Percentiles rank a stretch among this genome's conserved stretches.
phyloP scores from a whole-genome alignment of 2,329 filamentous ascomycete species.

The Tolypocladium amazonense region DNA sequence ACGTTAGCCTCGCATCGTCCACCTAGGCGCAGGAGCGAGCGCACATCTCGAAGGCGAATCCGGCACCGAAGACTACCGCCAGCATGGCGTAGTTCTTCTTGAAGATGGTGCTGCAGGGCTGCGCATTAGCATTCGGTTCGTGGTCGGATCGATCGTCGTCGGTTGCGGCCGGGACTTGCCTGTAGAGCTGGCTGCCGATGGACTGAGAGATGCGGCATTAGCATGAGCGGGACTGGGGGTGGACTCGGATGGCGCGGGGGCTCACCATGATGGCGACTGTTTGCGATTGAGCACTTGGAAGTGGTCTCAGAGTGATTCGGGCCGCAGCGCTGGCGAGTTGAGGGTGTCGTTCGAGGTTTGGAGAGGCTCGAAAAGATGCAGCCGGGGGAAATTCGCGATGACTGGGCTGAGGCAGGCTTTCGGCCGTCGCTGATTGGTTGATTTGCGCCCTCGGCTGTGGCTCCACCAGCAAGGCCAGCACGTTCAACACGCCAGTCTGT shows the following conservation, averaged over 20 bases:
- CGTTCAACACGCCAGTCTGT: neutral
- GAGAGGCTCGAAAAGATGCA: slow-evolving; percentile 7
- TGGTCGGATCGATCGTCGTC: slow-evolving; percentile 9
- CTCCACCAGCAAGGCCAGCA: neutral
- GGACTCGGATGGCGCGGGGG: neutral
- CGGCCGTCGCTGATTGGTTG: slow-evolving; percentile 19
- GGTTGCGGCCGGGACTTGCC: slow-evolving; percentile 20
- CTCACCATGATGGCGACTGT: slow-evolving; percentile 26
- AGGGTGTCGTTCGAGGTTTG: slow-evolving; percentile 16
- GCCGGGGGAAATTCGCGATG: slow-evolving; percentile 14
- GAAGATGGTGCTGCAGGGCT: slow-evolving; percentile 59
- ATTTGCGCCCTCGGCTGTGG: neutral
- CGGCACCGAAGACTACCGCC: slow-evolving; percentile 71
- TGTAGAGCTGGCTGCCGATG: slow-evolving; percentile 26
- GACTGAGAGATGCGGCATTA: slow-evolving; percentile 27
- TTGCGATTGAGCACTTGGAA: slow-evolving; percentile 19
- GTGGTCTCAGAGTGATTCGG: slow-evolving; percentile 13
- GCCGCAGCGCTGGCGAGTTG: slow-evolving; percentile 15
- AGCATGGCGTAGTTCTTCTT: slow-evolving; percentile 84
- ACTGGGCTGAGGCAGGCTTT: slow-evolving; percentile 18
- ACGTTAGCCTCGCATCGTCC: slow-evolving; percentile 19
- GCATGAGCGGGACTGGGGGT: slow-evolving; percentile 8
- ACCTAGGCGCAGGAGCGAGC: slow-evolving; percentile 22
- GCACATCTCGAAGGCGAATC: slow-evolving; percentile 92
- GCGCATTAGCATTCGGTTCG: slow-evolving; percentile 13